Evolutionary conservation across 73 alveolate species (phyloP), one percentile per base, ranked within the genome.

Genomic region (Tetrahymena elliotti): DNA sequence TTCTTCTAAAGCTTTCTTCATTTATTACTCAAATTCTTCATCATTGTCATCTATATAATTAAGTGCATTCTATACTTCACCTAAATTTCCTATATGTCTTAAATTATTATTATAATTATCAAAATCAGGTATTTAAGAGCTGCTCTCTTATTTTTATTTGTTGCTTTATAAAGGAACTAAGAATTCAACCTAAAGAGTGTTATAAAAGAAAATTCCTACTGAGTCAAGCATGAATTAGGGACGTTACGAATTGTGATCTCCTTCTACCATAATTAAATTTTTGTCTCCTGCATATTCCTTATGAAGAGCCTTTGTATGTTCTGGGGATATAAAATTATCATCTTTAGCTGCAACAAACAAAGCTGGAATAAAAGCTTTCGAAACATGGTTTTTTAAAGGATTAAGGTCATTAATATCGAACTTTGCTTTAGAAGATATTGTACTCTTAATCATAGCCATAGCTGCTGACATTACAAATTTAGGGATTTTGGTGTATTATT

Each of bases 251-350:
- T 97, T 97, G 96, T 97, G 99, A 83, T 97, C 99, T 24, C 98
- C 98, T 52, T 97, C 98, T 16, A 95, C 98, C 84, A 97, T 96
- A 84, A 95, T 84, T 96, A 98, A 96, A 94, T 98, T 93, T 92
- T 98, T 98, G 93, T 99, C 99, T 12, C 99, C 99, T 10, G 99
- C 99, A 96, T 99, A 99, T 68, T 96, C 98, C 52, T 98, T 99
- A 96, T 97, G 98, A 47, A 99, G 96, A 83, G 96, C 99, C 53
- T 98, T 94, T 27, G 99, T 95, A 95, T 99, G 99, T 93, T 97
- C 97, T 0, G 99, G 99, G 31, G 94, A 94, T 36, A 99, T 99
- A 96, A 99, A 98, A 52, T 98, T 98, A 97, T 99, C 99, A 82
- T 98, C 97, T 36, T 97, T 96, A 18, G 99, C 99, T 47, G 98